phyloP scores from a whole-genome alignment of 768 basidiomycete genomes.

The Suillus weaverae region DNA sequence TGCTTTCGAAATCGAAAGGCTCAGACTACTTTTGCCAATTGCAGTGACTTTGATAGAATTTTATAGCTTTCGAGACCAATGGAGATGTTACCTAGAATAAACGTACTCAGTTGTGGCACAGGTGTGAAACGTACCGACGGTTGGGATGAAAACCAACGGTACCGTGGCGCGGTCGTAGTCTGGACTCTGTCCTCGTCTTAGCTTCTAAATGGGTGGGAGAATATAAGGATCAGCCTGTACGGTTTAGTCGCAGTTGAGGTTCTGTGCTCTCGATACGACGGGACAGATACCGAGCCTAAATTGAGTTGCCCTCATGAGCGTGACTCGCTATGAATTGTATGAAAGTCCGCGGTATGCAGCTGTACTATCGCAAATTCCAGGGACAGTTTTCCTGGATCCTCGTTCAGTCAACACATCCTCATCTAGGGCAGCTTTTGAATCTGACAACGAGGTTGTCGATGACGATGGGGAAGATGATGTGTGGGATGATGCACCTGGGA shows the following conservation, averaged over 20 bases:
- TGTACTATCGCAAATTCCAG: not conserved
- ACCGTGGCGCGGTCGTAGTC: not conserved
- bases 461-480: not conserved
- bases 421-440: not conserved
- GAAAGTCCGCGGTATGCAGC: not conserved
- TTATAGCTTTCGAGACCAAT: not conserved
- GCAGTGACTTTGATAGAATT: not conserved
- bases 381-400: not conserved
- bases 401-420: not conserved
- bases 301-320: not conserved
- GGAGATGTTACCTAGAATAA: not conserved
- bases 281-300: not conserved
- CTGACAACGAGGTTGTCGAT: not conserved
- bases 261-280: not conserved
- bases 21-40: not conserved
- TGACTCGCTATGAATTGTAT: not conserved
- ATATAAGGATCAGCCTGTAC: not conserved
- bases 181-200: not conserved
- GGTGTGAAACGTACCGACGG: not conserved
- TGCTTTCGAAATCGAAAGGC: not conserved
- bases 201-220: not conserved
- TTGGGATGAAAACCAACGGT: not conserved
- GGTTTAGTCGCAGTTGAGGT: not conserved
- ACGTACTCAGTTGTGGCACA: not conserved
- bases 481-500: not conserved